A percentile compares a stretch with the other conserved stretches of the same genome.
Evolutionary conservation across 208 protist species (phyloP).

Genomic region (Acanthamoeba lenticulata): DNA sequence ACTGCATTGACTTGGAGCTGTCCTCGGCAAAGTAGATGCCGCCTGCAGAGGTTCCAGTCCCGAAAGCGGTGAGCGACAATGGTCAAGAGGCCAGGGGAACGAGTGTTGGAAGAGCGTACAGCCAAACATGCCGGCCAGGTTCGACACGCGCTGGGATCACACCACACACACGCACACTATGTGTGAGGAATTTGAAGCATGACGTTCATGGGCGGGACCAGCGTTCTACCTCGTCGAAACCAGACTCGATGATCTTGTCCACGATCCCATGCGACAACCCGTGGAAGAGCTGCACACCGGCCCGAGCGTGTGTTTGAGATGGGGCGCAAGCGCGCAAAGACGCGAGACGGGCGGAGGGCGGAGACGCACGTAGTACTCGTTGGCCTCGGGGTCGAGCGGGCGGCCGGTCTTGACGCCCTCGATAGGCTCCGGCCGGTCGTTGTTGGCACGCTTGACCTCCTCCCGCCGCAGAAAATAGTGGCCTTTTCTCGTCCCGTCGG

Average conservation of each 20-base stretch:
- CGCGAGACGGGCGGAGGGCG: background rate
- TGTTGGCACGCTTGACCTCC: background rate
- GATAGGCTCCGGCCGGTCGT: background rate
- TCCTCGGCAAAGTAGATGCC: constrained; percentile 39
- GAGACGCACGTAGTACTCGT: constrained; percentile 15
- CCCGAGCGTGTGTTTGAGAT: background rate
- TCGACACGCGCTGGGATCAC: background rate
- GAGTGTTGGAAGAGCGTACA: too few species aligned
- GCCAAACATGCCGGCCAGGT: background rate
- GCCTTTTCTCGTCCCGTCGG: too few species aligned
- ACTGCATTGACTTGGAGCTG: background rate
- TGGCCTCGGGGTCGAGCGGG: background rate
- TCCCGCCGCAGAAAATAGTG: background rate
- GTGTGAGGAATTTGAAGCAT: background rate
- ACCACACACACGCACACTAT: background rate
- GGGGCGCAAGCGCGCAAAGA: background rate
- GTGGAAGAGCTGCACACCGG: background rate
- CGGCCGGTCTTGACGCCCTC: background rate
- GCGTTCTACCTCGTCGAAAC: background rate
- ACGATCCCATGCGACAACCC: background rate
- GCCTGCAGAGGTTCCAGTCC: background rate
- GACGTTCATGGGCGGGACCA: background rate
- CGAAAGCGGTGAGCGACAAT: too few species aligned
- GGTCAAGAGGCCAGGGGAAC: too few species aligned
- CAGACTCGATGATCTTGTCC: background rate